Evolutionary conservation across 805 yeast species (phyloP), one percentile per base, ranked within the genome.

Genomic region (Lachancea dasiensis): DNA sequence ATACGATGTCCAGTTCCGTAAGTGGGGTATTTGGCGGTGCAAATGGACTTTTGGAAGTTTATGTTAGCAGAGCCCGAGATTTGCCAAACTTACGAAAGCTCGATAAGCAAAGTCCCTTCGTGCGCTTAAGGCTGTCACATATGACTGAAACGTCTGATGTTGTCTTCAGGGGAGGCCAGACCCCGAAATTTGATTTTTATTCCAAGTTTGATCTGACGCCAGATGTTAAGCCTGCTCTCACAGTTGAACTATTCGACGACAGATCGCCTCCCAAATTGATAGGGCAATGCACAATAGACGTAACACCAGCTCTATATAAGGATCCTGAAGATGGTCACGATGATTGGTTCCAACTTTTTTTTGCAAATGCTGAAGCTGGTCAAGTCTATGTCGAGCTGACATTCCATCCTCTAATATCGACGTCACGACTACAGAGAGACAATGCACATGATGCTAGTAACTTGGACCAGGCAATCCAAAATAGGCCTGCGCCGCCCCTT

Each of bases 51-150:
- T 64, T 89, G 40, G 82, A 85, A 25, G 74, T 87, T 4, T 81
- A 86, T 44, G 84, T 89, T 3, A 71, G 81, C 37, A 75, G 86
- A 46, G 95, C 92, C 1, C 79, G 80, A 51, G 94, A 86, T 52
- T 71, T 92, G 30, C 95, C 95, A 17, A 90, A 92, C 61, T 67
- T 86, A 44, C 69, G 90, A 25, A 85, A 81, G 45, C 67, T 90
- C 36, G 97, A 94, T 52, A 92, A 92, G 53, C 98, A 92, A 61
- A 82, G 85, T 47, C 98, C 97, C 2, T 89, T 86, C 62, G 82
- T 87, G 43, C 77, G 90, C 5, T 69, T 85, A 9, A 67, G 97
- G 40, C 69, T 92, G 4, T 90, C 89, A 20, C 86, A 85, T 43
- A 74, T 75, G 50, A 90, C 94, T 7, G 79, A 83, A 46, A 77